Evolutionary conservation across 306 rosid species (phyloP), one percentile per base, ranked within the genome.

Genomic region (Trifolium pratense): DNA sequence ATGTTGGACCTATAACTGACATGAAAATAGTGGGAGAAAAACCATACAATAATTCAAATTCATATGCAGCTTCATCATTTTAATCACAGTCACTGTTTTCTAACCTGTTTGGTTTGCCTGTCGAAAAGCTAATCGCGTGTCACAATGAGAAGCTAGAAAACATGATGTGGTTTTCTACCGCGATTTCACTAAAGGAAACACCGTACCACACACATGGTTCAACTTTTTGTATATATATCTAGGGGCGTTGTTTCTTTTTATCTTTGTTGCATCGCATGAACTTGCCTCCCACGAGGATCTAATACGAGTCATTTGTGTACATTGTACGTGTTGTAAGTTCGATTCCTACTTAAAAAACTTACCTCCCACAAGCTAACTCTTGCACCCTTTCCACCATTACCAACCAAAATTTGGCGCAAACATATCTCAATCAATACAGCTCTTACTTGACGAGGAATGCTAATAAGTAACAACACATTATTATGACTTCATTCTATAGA

Each of bases 1-100:
- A 46, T 56, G 78, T 62, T 56, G 60, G 20, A 74, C 71, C 63
- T 53, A 40, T 45, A 31, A 57, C 71, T 49, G 2, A 60, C 37
- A 72, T 21, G 42, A 43, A 37, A 31, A 16, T 68, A 26, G 75
- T 59, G 4, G 43, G 5, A 1, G 10, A 42, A 32, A 63, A 62
- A n/a, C 9, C 53, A 45, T 11, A 31, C 13, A 74, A 40, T 39
- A 51, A 32, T 73, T 48, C 80, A 37, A 64, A 67, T 26, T 59
- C 64, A 56, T 56, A 12, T 25, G 43, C 36, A 55, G 31, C 57
- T 63, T 45, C 70, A 69, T 62, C 61, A 36, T 74, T 63, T 68
- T 59, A 68, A 49, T 51, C 57, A 10, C 23, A 40, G 46, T 25
- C 11, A 14, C 20, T 21, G 1, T 42, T 39, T 49, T 36, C 9